Percentiles rank a stretch among this genome's conserved stretches.
Conservation (phyloP, 805 yeast species). For the Schizosaccharomyces octosporus region DNA sequence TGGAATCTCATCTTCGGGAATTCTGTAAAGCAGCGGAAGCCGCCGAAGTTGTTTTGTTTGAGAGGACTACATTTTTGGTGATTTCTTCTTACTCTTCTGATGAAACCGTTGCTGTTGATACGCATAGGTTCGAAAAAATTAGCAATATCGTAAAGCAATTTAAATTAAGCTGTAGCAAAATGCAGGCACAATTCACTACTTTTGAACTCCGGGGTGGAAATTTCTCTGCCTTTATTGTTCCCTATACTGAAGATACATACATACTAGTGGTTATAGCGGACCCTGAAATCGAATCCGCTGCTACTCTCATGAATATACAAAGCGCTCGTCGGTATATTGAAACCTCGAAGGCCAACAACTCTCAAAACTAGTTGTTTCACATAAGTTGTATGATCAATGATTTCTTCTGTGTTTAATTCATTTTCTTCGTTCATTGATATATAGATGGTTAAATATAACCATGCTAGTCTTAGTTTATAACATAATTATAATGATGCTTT, state of each 20-base stretch:
- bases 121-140: conserved; percentile 81
- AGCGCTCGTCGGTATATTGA: conserved; percentile 18
- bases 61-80: conserved; percentile 73
- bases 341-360: neutral
- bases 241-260: conserved; percentile 20
- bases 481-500: too few relatives aligned
- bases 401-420: neutral
- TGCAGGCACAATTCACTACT: conserved; percentile 63
- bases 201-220: conserved; percentile 36
- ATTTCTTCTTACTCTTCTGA: conserved; percentile 22
- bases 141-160: conserved; percentile 83
- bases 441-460: too few relatives aligned
- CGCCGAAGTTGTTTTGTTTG: conserved; percentile 74
- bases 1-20: conserved; percentile 49
- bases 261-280: conserved; percentile 19
- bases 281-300: conserved; percentile 9
- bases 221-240: conserved; percentile 19
- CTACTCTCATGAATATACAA: conserved; percentile 16
- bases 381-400: neutral
- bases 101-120: conserved; percentile 31
- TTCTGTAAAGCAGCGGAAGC: conserved; percentile 58
- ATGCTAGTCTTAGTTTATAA: too few relatives aligned
- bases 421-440: too few relatives aligned
- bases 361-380: neutral
- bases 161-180: conserved; percentile 71